A percentile compares a stretch with the other conserved stretches of the same genome.
These are phyloP conservation scores for Pharnaceum exiguum DNA, from an alignment of 148 eudicot species.

Conservation along the genomic window DNA sequence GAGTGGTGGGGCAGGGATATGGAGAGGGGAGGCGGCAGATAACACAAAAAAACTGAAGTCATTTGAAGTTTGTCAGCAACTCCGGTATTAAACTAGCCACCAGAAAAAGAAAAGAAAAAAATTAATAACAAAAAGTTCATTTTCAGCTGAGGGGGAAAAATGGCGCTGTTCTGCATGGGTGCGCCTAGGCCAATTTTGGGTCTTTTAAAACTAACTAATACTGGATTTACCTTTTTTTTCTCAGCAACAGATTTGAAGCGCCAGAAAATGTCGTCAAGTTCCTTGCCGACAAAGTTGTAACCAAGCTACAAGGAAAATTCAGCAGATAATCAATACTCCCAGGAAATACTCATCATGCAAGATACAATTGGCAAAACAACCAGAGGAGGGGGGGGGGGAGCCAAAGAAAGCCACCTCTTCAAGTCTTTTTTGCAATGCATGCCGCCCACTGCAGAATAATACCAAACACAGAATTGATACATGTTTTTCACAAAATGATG, in stretches of 20 bases:
- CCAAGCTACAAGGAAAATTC: constrained; percentile 54
- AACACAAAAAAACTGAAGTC: too few relatives aligned
- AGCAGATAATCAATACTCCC: neutral
- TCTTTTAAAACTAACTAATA: neutral
- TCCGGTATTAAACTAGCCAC: too few relatives aligned
- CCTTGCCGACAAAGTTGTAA: constrained; percentile 73
- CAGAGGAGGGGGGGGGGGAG: too few relatives aligned
- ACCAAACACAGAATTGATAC: neutral
- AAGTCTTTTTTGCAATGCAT: constrained; percentile 84
- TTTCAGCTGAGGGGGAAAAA: too few relatives aligned
- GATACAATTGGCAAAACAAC: neutral
- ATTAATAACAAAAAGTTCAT: too few relatives aligned
- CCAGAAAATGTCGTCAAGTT: constrained; percentile 82
- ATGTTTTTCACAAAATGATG: neutral
- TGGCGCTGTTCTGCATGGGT: too few relatives aligned
- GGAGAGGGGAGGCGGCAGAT: too few relatives aligned
- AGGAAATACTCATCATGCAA: neutral
- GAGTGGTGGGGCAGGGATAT: too few relatives aligned
- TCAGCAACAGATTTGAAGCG: constrained; percentile 90
- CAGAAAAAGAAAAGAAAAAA: too few relatives aligned
- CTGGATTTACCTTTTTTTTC: constrained; percentile 61
- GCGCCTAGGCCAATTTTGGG: neutral
- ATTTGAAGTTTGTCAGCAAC: too few relatives aligned
- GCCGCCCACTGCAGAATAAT: constrained; percentile 70
- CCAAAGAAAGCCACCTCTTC: constrained; percentile 77